Percentiles rank a stretch among this genome's conserved stretches.
phyloP scores from a whole-genome alignment of 306 rosid genomes.

The Vigna trinervia region DNA sequence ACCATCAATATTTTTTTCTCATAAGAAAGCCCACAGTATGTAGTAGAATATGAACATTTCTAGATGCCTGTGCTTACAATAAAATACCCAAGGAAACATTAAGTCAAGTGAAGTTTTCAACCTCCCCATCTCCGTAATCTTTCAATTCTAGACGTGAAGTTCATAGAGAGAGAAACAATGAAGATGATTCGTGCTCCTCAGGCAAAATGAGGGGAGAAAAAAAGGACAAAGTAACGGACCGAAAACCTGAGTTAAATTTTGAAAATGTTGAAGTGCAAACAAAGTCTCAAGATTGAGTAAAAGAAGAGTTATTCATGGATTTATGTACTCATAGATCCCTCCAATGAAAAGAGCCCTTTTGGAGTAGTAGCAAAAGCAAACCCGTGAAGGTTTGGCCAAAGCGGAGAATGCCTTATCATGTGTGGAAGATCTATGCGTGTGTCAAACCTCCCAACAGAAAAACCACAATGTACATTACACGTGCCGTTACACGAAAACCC shows the following conservation, averaged over 20 bases:
- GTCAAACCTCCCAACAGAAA: background rate
- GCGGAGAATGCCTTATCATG: too few relatives aligned
- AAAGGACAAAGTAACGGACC: background rate
- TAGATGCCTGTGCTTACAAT: slow-evolving; percentile 5
- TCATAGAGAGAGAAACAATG: background rate
- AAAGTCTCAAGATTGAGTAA: too few relatives aligned
- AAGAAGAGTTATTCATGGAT: too few relatives aligned
- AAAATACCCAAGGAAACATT: background rate
- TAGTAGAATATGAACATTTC: background rate
- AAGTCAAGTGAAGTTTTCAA: background rate
- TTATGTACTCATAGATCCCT: too few relatives aligned
- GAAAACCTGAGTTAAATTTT: background rate
- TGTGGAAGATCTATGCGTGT: too few relatives aligned
- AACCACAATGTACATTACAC: background rate
- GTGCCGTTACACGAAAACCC: background rate
- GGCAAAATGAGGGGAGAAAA: background rate
- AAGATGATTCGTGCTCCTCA: background rate
- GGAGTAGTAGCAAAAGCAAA: too few relatives aligned
- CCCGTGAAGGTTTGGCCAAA: too few relatives aligned
- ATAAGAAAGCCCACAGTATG: slow-evolving; percentile 9
- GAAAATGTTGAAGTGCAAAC: too few relatives aligned
- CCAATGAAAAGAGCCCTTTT: too few relatives aligned
- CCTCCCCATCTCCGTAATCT: background rate
- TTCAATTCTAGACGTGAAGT: slow-evolving; percentile 11
- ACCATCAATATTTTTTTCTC: background rate